Conservation (phyloP, 805 yeast genomes). For the Pachysolen tannophilus region DNA sequence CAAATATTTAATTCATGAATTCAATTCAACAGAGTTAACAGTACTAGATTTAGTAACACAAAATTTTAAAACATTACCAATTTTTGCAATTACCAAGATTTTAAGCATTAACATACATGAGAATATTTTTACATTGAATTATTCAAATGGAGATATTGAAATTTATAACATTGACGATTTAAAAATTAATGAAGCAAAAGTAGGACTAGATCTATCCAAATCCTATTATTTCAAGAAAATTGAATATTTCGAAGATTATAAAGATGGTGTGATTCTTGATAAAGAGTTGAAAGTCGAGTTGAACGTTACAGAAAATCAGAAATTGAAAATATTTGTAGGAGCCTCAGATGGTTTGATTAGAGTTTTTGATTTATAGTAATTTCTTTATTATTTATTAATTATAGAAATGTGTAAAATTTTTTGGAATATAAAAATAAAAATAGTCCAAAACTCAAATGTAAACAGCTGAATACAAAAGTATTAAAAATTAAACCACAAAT, state of each 20-base stretch:
- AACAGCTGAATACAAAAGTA: background rate
- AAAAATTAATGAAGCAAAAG: background rate
- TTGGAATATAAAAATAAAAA: background rate
- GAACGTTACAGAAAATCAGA: no score
- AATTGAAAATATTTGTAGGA: no score
- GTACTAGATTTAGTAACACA: conserved; percentile 1
- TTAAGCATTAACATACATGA: background rate
- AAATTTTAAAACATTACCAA: background rate
- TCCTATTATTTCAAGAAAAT: no score
- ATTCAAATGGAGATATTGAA: conserved; percentile 5
- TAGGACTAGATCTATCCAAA: no score
- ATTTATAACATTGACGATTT: background rate
- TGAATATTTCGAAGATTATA: no score
- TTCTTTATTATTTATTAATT: no score
- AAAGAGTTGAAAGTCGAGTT: no score
- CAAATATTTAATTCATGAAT: conserved; percentile 1
- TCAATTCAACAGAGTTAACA: conserved; percentile 1
- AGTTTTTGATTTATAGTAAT: no score
- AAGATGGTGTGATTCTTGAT: no score
- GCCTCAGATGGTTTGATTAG: no score
- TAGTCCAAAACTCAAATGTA: background rate
- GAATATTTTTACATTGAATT: conserved; percentile 2
- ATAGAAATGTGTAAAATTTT: background rate
- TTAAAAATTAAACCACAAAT: background rate
- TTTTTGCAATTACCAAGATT: conserved; percentile 1